phyloP scores from a whole-genome alignment of 495 filamentous ascomycete species.

The Penicillium riverlandense region DNA sequence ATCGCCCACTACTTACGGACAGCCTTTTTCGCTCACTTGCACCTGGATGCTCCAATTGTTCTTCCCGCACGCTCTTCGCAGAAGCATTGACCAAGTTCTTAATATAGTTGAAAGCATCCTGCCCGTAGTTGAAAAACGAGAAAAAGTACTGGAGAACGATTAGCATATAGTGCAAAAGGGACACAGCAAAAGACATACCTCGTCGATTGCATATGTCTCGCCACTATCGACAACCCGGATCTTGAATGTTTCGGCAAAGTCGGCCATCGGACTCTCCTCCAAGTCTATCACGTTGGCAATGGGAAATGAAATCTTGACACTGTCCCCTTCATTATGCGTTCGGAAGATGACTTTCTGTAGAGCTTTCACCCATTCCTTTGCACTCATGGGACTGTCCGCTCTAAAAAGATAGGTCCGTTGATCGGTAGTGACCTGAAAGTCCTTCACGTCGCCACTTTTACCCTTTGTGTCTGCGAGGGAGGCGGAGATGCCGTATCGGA shows the following conservation, averaged over 20 bases:
- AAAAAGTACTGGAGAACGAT: slow-evolving; percentile 75
- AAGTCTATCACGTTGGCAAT: slow-evolving; percentile 86
- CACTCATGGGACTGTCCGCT: slow-evolving; percentile 81
- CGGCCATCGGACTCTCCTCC: slow-evolving; percentile 85
- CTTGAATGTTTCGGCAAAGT: slow-evolving; percentile 91
- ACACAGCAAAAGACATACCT: slow-evolving; percentile 47
- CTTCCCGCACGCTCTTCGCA: slow-evolving; percentile 25
- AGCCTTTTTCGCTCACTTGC: slow-evolving; percentile 16
- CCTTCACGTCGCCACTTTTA: slow-evolving; percentile 58
- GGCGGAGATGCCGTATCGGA: slow-evolving; percentile 87
- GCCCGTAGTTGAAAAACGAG: slow-evolving; percentile 83
- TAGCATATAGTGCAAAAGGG: background rate
- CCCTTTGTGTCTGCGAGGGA: slow-evolving; percentile 60
- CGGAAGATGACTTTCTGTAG: slow-evolving; percentile 93
- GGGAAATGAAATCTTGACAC: slow-evolving; percentile 90
- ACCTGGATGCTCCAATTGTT: slow-evolving; percentile 6
- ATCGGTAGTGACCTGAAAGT: slow-evolving; percentile 77
- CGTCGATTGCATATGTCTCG: slow-evolving; percentile 90
- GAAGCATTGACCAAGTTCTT: slow-evolving; percentile 65
- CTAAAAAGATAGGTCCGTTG: slow-evolving; percentile 80
- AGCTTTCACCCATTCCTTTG: slow-evolving; percentile 95
- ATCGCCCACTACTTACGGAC: slow-evolving; percentile 20
- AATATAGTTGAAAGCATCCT: slow-evolving; percentile 76
- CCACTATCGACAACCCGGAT: slow-evolving; percentile 85
- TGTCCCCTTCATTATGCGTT: slow-evolving; percentile 93